Percentiles rank a stretch among this genome's conserved stretches.
These are phyloP conservation scores for Nemania sp. DNA, from an alignment of 2,329 filamentous ascomycete genomes.

Conservation along the genomic window DNA sequence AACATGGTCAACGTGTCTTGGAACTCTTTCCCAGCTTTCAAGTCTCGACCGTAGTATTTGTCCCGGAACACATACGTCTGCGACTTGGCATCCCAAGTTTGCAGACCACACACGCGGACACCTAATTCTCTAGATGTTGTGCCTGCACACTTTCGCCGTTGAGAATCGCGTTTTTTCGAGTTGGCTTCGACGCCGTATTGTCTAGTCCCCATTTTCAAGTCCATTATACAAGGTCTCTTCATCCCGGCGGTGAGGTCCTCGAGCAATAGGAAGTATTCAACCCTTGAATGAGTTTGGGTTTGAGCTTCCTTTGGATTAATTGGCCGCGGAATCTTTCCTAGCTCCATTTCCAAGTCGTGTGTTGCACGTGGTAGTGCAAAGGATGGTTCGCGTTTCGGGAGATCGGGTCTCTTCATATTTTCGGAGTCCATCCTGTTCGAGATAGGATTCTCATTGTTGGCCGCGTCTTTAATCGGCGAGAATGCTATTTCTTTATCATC, in stretches of 20 bases:
- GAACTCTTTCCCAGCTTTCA: conserved; percentile 88
- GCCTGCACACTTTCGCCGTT: conserved; percentile 87
- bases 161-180: conserved; percentile 90
- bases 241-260: conserved; percentile 97
- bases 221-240: conserved; percentile 94
- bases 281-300: conserved; percentile 64
- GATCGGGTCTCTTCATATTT: background rate
- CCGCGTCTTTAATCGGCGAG: conserved; percentile 21
- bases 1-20: conserved; percentile 87
- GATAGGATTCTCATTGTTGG: conserved; percentile 13
- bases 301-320: conserved; percentile 80
- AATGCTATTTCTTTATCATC: conserved; percentile 60
- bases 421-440: background rate
- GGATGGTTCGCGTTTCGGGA: conserved; percentile 43
- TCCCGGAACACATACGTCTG: conserved; percentile 93
- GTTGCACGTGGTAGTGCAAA: conserved; percentile 43
- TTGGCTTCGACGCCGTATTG: conserved; percentile 94
- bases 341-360: conserved; percentile 46
- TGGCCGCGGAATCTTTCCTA: conserved; percentile 59
- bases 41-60: conserved; percentile 91
- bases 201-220: conserved; percentile 97
- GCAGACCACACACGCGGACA: conserved; percentile 91
- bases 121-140: conserved; percentile 92
- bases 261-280: conserved; percentile 89
- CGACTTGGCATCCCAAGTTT: conserved; percentile 88